Evolutionary conservation across 495 filamentous ascomycete genomes (phyloP).

Genomic region (Podospora pseudoanserina): DNA sequence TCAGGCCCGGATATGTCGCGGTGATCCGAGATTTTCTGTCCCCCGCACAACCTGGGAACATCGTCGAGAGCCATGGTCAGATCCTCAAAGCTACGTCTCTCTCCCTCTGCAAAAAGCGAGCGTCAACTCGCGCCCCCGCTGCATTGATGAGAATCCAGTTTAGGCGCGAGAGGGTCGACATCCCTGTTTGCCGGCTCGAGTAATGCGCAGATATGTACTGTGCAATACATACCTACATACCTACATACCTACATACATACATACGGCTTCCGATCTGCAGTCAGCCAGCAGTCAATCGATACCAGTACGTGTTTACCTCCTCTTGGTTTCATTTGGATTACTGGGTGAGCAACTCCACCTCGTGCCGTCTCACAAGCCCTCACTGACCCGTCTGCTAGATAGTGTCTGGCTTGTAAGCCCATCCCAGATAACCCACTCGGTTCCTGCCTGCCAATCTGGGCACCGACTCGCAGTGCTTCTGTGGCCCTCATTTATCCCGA

Average conservation of each 20-base stretch:
- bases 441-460: slow-evolving; percentile 11
- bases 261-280: slow-evolving; percentile 19
- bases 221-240: slow-evolving; percentile 8
- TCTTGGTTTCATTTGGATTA: slow-evolving; percentile 26
- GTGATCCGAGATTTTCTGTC: not conserved
- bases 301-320: slow-evolving; percentile 22
- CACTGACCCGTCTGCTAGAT: not conserved
- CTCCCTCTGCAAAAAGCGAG: slow-evolving; percentile 1
- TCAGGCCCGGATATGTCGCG: slow-evolving; percentile 2
- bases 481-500: not conserved
- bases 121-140: not conserved
- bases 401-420: slow-evolving; percentile 16
- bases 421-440: slow-evolving; percentile 6
- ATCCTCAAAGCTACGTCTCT: not conserved
- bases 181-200: slow-evolving; percentile 11
- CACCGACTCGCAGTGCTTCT: not conserved
- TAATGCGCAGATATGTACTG: not conserved
- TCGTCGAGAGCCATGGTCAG: not conserved
- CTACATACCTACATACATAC: slow-evolving; percentile 9
- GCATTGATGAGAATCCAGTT: slow-evolving; percentile 20
- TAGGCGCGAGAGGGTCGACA: slow-evolving; percentile 15
- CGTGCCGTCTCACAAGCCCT: slow-evolving; percentile 13
- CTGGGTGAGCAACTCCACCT: slow-evolving; percentile 16
- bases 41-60: slow-evolving; percentile 4
- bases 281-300: slow-evolving; percentile 19